Percentiles rank a stretch among this genome's conserved stretches.
phyloP scores from a whole-genome alignment of 305 asterid genomes.

The Rubia tinctorum region DNA sequence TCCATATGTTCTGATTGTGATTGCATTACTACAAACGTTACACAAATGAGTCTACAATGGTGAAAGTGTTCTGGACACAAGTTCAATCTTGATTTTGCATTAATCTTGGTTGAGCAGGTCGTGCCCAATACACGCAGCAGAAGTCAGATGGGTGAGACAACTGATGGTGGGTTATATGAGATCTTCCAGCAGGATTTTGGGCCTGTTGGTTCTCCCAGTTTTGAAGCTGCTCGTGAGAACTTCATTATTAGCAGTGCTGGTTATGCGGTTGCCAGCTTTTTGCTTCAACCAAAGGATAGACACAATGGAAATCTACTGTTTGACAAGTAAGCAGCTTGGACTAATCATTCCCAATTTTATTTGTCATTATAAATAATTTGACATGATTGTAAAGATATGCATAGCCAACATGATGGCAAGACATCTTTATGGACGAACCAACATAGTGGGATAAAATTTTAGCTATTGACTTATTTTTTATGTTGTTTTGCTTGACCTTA shows the following conservation, averaged over 20 bases:
- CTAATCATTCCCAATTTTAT: not conserved
- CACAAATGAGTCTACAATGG: not conserved
- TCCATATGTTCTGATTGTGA: not conserved
- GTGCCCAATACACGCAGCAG: constrained; percentile 96
- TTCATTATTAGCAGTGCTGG: constrained; percentile 98
- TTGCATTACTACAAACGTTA: not conserved
- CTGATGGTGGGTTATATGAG: constrained; percentile 97
- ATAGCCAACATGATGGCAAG: not conserved
- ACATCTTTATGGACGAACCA: not conserved
- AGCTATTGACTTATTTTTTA: not conserved
- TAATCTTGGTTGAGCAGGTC: constrained; percentile 47
- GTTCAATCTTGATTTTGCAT: constrained; percentile 1
- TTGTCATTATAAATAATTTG: not conserved
- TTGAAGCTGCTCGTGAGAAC: constrained; percentile 98
- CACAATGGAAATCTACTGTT: constrained; percentile 97
- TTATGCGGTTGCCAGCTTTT: constrained; percentile 98
- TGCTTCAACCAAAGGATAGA: constrained; percentile 99
- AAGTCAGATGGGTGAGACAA: constrained; percentile 99
- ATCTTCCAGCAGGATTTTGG: constrained; percentile 99
- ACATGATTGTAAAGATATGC: not conserved
- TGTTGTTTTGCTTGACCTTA: not conserved
- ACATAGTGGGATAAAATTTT: not conserved
- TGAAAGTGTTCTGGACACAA: not conserved
- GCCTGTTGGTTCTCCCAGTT: constrained; percentile 91
- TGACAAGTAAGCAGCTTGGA: constrained; percentile 61